A percentile compares a stretch with the other conserved stretches of the same genome.
Evolutionary conservation across 805 yeast genomes (phyloP).

Genomic region (Pichia occidentalis): DNA sequence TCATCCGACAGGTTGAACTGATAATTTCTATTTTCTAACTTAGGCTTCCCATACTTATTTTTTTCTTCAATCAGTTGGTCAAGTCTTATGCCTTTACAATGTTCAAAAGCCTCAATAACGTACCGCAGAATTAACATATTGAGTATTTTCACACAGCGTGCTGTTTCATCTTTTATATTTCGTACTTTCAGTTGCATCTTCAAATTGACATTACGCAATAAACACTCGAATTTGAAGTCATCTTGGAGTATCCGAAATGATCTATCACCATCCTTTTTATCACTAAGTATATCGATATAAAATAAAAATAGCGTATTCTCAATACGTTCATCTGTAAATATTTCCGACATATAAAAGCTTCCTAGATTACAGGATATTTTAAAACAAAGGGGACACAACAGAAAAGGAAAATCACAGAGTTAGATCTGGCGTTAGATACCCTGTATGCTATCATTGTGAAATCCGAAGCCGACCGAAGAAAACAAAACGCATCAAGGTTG

Average conservation of each 20-base stretch:
- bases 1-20: conserved; percentile 60
- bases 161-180: conserved; percentile 31
- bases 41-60: conserved; percentile 52
- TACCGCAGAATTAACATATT: conserved; percentile 40
- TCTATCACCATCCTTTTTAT: background rate
- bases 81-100: conserved; percentile 15
- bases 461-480: no score
- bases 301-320: conserved; percentile 4
- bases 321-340: background rate
- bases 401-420: no score
- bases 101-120: conserved; percentile 32
- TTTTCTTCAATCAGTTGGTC: conserved; percentile 25
- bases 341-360: no score
- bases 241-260: conserved; percentile 10
- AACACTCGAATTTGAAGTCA: conserved; percentile 16
- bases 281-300: conserved; percentile 3
- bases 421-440: no score
- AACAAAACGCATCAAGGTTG: no score
- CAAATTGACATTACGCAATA: conserved; percentile 21
- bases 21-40: conserved; percentile 25
- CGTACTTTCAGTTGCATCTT: conserved; percentile 36
- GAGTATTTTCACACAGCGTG: conserved; percentile 35
- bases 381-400: no score
- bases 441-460: no score
- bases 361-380: no score